Base-by-base conservation (phyloP, 106 monocot genomes). In the Acorus gramineus region DNA sequence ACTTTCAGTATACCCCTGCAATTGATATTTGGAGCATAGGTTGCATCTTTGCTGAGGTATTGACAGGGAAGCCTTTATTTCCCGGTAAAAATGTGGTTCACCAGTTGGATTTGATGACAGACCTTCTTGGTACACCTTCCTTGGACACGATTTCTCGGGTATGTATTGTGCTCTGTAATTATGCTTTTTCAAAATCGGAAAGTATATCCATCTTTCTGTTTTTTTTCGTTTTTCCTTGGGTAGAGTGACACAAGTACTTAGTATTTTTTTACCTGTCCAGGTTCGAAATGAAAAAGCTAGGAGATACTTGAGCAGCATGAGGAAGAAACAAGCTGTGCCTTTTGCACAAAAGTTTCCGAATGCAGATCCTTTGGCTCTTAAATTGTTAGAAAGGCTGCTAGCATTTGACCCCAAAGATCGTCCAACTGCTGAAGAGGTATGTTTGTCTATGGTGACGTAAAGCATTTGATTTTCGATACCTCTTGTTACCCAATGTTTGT, bases 11-110 rank as follows among this genome's bases (percentile, higher is more conserved):
- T 66, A 93, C 92, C 52, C 87, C 92, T 2, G 92, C 92, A 50
- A 93, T 93, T 55, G 92, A 93, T 61, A 87, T 93, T 45, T 93
- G 92, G 92, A 93, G 92, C 67, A 93, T 93, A 66, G 92, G 92
- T 6, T 93, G 92, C 64, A 93, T 93, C 52, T 93, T 93, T 82
- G 77, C 92, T 3, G 92, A 93, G 64, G 66, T 93, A 53, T 74
- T 93, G 50, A 93, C 85, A 7, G 87, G 92, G 47, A 93, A 85
- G 62, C 85, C 92, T 70, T 85, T 93, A 61, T 93, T 93, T 66
- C 92, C 92, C 51, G 92, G 92, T 13, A 93, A 93, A 73, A 93
- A 93, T 76, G 92, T 93, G 42, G 92, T 93, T 12, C 92, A 93
- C 61, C 92, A 93, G 66, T 66, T 93, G 72, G 92, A 93, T 70